A percentile compares a stretch with the other conserved stretches of the same genome.
These are phyloP conservation scores for Lactarius hengduanensis DNA, from an alignment of 768 basidiomycete genomes.

Conservation along the genomic window DNA sequence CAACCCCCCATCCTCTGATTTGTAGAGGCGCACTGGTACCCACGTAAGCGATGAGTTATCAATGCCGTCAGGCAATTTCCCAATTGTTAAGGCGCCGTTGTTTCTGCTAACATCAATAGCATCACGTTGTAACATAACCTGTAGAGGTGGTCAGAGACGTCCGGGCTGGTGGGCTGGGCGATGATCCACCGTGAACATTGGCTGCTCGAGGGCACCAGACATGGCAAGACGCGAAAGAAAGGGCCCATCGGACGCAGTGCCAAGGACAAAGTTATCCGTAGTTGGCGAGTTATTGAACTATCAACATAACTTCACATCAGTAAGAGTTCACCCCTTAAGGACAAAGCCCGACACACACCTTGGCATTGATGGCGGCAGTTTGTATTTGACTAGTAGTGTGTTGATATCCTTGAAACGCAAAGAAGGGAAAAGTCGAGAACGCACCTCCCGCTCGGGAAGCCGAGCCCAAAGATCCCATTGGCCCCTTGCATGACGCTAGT, in stretches of 20 bases:
- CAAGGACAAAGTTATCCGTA: constrained; percentile 22
- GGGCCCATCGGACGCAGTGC: constrained; percentile 33
- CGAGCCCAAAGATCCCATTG: constrained; percentile 71
- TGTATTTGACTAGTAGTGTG: constrained; percentile 16
- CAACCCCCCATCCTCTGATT: constrained; percentile 50
- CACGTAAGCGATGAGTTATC: constrained; percentile 55
- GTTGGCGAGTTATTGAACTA: constrained; percentile 22
- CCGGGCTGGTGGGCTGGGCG: too few relatives aligned
- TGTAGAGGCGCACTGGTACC: constrained; percentile 61
- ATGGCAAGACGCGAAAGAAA: constrained; percentile 37
- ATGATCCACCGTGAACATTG: constrained; percentile 39
- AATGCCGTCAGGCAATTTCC: constrained; percentile 57
- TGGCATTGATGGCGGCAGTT: constrained; percentile 13
- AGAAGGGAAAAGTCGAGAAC: neutral
- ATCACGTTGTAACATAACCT: constrained; percentile 60
- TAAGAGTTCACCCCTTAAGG: neutral
- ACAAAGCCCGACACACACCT: constrained; percentile 1
- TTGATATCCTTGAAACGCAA: neutral
- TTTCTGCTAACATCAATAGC: constrained; percentile 69
- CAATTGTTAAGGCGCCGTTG: constrained; percentile 60
- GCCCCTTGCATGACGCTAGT: constrained; percentile 53
- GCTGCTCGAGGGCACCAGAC: constrained; percentile 45
- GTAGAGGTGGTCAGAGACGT: neutral
- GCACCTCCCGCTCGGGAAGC: constrained; percentile 51
- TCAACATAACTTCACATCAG: neutral